These are phyloP conservation scores for Craterostigma plantagineum DNA, from an alignment of 257 asterid species.

Conservation along the genomic window DNA sequence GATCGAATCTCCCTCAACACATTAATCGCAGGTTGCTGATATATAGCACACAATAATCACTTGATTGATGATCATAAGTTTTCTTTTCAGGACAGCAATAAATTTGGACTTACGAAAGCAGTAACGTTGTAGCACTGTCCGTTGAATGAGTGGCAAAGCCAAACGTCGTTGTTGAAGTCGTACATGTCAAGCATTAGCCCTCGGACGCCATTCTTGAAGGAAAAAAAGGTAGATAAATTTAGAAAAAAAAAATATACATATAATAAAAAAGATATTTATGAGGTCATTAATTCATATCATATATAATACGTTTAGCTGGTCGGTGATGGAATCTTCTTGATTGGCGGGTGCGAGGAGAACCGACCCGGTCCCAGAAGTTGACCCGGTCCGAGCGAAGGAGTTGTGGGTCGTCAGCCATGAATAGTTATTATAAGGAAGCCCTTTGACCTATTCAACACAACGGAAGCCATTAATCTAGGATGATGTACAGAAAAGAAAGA, in stretches of 20 bases:
- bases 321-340: slow-evolving; percentile 53
- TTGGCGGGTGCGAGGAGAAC: slow-evolving; percentile 52
- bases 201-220: slow-evolving; percentile 75
- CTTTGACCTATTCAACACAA: slow-evolving; percentile 20
- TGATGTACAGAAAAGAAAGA: too few relatives aligned
- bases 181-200: slow-evolving; percentile 92
- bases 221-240: not conserved
- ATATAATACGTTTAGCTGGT: slow-evolving; percentile 52
- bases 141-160: slow-evolving; percentile 70
- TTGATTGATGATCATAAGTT: not conserved
- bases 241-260: not conserved
- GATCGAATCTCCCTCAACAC: slow-evolving; percentile 51
- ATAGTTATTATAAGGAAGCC: slow-evolving; percentile 51
- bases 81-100: not conserved
- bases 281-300: too few relatives aligned
- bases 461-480: too few relatives aligned
- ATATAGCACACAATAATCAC: not conserved
- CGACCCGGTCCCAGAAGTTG: slow-evolving; percentile 39
- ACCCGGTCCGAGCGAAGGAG: slow-evolving; percentile 46
- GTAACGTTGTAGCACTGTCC: slow-evolving; percentile 55
- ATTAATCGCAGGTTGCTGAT: slow-evolving; percentile 75
- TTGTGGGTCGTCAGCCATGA: slow-evolving; percentile 87
- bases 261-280: too few relatives aligned
- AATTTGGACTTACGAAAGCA: slow-evolving; percentile 42
- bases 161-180: slow-evolving; percentile 60